Evolutionary conservation across 176 grass and related monocot species (phyloP).

Genomic region (Phragmites australis): DNA sequence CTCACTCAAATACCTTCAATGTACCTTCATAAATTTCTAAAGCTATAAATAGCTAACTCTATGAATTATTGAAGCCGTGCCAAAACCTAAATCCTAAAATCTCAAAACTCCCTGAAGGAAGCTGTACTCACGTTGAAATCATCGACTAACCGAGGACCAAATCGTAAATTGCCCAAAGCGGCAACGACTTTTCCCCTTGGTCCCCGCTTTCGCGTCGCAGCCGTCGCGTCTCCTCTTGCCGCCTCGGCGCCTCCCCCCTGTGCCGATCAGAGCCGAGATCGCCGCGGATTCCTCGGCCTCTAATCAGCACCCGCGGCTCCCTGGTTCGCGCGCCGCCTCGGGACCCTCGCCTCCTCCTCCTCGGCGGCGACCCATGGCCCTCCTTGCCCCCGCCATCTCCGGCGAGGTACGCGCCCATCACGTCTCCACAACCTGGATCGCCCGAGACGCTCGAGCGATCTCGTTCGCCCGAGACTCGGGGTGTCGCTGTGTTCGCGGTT

Average conservation of each 20-base stretch:
- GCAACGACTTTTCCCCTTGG: not conserved
- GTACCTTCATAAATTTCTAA: too few species aligned
- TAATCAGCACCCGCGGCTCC: constrained; percentile 3
- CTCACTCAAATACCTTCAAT: too few species aligned
- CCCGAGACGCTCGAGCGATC: not conserved
- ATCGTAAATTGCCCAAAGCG: not conserved
- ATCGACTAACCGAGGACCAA: not conserved
- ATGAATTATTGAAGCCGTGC: too few species aligned
- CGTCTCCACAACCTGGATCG: not conserved
- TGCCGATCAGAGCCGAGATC: constrained; percentile 11
- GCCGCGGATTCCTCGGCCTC: constrained; percentile 30
- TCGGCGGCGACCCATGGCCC: constrained; percentile 39
- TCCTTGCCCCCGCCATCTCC: constrained; percentile 54
- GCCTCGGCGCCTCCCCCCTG: not conserved
- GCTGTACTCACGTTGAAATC: not conserved
- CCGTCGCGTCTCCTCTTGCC: constrained; percentile 5
- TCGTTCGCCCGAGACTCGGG: not conserved
- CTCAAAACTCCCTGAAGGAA: not conserved
- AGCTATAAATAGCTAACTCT: too few species aligned
- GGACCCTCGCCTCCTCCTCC: not conserved
- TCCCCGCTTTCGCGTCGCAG: constrained; percentile 23
- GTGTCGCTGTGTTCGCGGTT: not conserved
- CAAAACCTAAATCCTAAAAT: too few species aligned
- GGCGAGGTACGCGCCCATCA: constrained; percentile 46
- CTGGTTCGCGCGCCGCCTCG: not conserved